These are phyloP conservation scores for Colletotrichum lupini DNA, from an alignment of 2,329 filamentous ascomycete genomes.

Conservation along the genomic window DNA sequence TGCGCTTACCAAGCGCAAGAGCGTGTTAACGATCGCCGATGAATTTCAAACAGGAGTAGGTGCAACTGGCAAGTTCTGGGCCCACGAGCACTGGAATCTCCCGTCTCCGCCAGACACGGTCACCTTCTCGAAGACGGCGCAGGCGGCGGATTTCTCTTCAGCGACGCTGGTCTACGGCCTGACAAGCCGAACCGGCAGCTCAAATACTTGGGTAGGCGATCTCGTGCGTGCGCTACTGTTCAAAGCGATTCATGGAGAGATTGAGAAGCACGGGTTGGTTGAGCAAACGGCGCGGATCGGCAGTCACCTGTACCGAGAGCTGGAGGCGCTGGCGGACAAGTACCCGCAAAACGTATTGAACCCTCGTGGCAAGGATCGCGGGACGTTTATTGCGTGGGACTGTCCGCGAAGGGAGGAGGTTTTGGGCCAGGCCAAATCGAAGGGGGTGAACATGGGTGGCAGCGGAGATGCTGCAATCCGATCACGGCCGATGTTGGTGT, in stretches of 20 bases:
- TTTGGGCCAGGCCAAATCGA: slow-evolving; percentile 51
- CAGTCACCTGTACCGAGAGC: slow-evolving; percentile 78
- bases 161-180: slow-evolving; percentile 80
- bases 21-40: slow-evolving; percentile 88
- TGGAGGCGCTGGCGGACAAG: slow-evolving; percentile 74
- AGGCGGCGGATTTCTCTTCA: slow-evolving; percentile 92
- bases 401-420: slow-evolving; percentile 83
- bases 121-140: slow-evolving; percentile 95
- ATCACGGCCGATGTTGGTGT: background rate
- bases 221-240: slow-evolving; percentile 86
- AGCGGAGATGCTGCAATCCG: background rate
- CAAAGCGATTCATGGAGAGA: slow-evolving; percentile 85
- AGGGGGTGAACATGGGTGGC: background rate
- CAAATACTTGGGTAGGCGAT: slow-evolving; percentile 98
- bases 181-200: slow-evolving; percentile 97
- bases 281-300: slow-evolving; percentile 81
- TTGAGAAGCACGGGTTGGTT: slow-evolving; percentile 80
- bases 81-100: slow-evolving; percentile 93
- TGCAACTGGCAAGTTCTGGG: slow-evolving; percentile 95
- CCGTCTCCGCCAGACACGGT: slow-evolving; percentile 87
- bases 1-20: slow-evolving; percentile 79
- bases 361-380: slow-evolving; percentile 86
- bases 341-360: slow-evolving; percentile 85
- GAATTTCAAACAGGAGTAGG: slow-evolving; percentile 95
- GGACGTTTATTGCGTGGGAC: slow-evolving; percentile 95